Conservation (phyloP, 768 basidiomycete species). For the Podaxis carcinomalis region DNA sequence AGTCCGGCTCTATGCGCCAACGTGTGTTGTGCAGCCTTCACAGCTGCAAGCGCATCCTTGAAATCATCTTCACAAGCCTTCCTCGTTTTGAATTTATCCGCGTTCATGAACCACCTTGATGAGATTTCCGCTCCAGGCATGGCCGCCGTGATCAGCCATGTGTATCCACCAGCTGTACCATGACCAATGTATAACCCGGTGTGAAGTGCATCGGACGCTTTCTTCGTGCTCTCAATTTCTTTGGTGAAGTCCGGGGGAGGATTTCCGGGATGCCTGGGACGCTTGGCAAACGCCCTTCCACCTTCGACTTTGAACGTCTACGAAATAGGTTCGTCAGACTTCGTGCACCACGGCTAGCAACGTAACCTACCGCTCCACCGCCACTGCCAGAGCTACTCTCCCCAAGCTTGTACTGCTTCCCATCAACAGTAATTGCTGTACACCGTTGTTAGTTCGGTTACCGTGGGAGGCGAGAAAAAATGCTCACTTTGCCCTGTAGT, state of each 20-base stretch:
- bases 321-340: neutral
- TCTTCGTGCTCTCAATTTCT: neutral
- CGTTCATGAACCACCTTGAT: neutral
- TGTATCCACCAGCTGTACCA: neutral
- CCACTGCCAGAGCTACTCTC: neutral
- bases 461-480: neutral
- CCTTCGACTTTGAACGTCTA: conserved; percentile 5
- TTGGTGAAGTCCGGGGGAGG: neutral
- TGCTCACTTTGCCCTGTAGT: neutral
- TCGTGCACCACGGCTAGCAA: neutral
- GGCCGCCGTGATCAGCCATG: conserved; percentile 2
- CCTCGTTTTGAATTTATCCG: neutral
- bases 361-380: neutral
- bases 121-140: neutral
- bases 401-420: neutral
- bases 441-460: neutral
- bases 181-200: neutral
- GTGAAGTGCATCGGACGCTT: neutral
- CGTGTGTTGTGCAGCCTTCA: neutral
- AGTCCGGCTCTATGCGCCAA: neutral
- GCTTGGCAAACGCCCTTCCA: neutral
- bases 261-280: neutral
- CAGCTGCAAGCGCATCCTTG: neutral
- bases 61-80: neutral
- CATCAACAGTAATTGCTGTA: neutral